Evolutionary conservation across 192 early-diverging fungal genomes (phyloP), one percentile per base, ranked within the genome.

Genomic region (Coemansia sp.): DNA sequence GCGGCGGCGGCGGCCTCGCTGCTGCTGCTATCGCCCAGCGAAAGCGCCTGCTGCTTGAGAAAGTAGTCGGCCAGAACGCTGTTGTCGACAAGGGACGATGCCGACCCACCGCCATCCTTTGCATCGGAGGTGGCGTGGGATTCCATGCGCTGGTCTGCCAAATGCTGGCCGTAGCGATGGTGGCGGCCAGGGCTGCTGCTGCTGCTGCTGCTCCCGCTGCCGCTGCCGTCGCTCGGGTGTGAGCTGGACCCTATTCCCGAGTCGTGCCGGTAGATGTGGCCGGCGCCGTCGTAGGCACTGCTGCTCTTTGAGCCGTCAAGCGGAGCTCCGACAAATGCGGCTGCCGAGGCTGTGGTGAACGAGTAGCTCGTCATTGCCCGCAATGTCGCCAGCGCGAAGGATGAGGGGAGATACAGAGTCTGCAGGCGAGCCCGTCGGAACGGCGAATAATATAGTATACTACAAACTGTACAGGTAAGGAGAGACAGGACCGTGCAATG

Each of bases 311-410:
- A 19, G 30, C 23, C 19, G 19, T 54, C 56, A 6, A 58, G 38
- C 29, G 56, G 16, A 2, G 64, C 30, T 1, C 52, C 60, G 28
- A 70, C 53, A 4, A 70, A 48, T 26, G 67, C n/a, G n/a, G n/a
- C 33, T 18, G 66, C 51, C 9, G 60, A 54, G 27, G 67, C 38
- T 31, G 62, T 51, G 47, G 60, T 38, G 33, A 71, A 71, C 26
- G 67, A 64, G 30, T 71, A 71, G 21, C 60, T 63, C 8, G 67
- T 52, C 67, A 71, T 71, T 26, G 23, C 16, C 31, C 34, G 19
- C 22, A 27, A 33, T 16, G n/a, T 18, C 7, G 6, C 22, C 2
- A 12, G n/a, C n/a, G n/a, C n/a, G n/a, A n/a, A n/a, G n/a, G n/a
- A n/a, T n/a, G n/a, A n/a, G n/a, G n/a, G n/a, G n/a, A n/a, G n/a